Base-by-base conservation (phyloP, 2,329 filamentous ascomycete species). In the Emmonsiellopsis sp. region DNA sequence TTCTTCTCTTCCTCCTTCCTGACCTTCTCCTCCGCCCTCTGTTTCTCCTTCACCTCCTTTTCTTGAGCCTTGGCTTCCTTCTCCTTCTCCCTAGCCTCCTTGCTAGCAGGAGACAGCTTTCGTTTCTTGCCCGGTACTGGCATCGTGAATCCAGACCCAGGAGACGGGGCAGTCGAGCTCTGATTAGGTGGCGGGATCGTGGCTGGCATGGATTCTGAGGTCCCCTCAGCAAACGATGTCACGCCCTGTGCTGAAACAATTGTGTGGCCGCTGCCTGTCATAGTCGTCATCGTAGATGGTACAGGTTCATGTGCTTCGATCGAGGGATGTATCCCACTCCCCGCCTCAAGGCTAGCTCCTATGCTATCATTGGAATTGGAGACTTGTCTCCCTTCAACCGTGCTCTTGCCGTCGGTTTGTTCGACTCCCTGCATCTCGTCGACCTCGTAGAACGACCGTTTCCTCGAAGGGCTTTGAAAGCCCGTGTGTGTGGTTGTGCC, bases 1-100 rank as follows among this genome's bases (percentile, higher is more conserved):
- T 78, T 75, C 52, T 75, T 70, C 45, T 73, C 69, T 52, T 70
- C 73, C 48, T 71, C 67, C 55, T 64, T 65, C 48, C 61, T 59
- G 20, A 65, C 62, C 30, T 64, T 64, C 48, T 63, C 61, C 53
- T 63, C 58, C 37, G 65, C 53, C 51, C 59, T 68, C 32, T 67
- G 62, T 7, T 59, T 57, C 35, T 66, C 63, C 50, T 66, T 70
- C 7, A 61, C 59, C 40, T 66, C 66, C 53, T 59, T 56, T 20
- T 63, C 61, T 40, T 59, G 52, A 40, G 58, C 54, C 50, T 62
- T 66, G 2, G 59, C 59, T 40, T 66, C 66, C 53, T 59, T 56
- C 30, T 63, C 61, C 42, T 59, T 51, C 41, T 58, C 54, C 48
- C 61, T 66, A 3, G 59, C 59, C 45, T 62, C 61, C 32, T 62